Evolutionary conservation across 805 yeast species (phyloP).

Genomic region (Saturnispora sanitii): DNA sequence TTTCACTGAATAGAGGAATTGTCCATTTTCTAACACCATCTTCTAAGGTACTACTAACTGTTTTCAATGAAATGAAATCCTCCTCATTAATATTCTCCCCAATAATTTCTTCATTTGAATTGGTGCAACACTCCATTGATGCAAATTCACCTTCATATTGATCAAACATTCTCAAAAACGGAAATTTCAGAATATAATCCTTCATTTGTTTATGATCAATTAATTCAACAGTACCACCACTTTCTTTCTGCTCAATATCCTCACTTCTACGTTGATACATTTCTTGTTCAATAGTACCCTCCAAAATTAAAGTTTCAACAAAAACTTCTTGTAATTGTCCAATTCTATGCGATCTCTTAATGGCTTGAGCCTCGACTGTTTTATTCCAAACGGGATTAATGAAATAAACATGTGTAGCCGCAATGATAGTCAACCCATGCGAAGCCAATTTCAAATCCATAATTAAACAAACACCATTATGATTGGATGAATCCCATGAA

Average conservation of each 20-base stretch:
- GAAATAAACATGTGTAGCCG: constrained; percentile 62
- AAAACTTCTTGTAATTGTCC: constrained; percentile 55
- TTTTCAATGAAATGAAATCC: constrained; percentile 15
- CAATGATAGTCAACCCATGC: constrained; percentile 57
- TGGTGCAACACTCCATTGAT: constrained; percentile 14
- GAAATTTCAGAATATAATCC: constrained; percentile 40
- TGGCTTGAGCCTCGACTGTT: constrained; percentile 65
- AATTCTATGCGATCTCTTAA: constrained; percentile 68
- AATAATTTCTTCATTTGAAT: constrained; percentile 8
- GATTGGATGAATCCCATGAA: constrained; percentile 23
- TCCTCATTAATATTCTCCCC: constrained; percentile 6
- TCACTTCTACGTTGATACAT: constrained; percentile 35
- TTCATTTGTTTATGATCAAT: constrained; percentile 55
- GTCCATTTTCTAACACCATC: constrained; percentile 23
- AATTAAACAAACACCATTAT: constrained; percentile 44
- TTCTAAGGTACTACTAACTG: constrained; percentile 10
- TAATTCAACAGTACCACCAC: constrained; percentile 27
- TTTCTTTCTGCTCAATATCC: constrained; percentile 15
- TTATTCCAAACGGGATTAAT: constrained; percentile 66
- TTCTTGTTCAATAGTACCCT: constrained; percentile 59
- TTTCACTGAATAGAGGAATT: constrained; percentile 29
- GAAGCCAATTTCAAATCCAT: constrained; percentile 64
- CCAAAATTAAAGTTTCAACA: constrained; percentile 59
- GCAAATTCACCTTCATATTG: constrained; percentile 25
- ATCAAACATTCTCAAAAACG: constrained; percentile 32